Evolutionary conservation across 495 filamentous ascomycete species (phyloP).

Genomic region (Hyaloscypha bicolor): DNA sequence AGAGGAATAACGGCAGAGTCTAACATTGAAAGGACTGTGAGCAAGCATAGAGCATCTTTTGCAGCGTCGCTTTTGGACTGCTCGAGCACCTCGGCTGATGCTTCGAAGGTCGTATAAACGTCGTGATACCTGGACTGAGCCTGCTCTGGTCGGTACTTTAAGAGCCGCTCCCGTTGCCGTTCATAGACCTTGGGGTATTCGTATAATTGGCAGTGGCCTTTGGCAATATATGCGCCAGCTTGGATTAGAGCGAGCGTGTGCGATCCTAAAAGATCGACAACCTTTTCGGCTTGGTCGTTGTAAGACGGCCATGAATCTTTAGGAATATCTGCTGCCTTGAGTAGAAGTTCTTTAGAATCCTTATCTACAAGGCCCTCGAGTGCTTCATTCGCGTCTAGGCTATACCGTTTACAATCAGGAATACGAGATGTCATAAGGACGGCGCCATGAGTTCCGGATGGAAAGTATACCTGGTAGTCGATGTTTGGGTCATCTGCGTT

Average conservation of each 20-base stretch:
- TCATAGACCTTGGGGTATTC: slow-evolving; percentile 33
- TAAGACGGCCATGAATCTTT: slow-evolving; percentile 26
- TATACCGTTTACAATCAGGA: slow-evolving; percentile 33
- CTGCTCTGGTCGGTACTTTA: slow-evolving; percentile 16
- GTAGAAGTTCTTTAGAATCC: slow-evolving; percentile 39
- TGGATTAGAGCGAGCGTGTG: slow-evolving; percentile 41
- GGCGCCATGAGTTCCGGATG: slow-evolving; percentile 34
- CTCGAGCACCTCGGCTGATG: slow-evolving; percentile 24
- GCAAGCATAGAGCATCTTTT: slow-evolving; percentile 40
- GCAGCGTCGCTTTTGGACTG: slow-evolving; percentile 27
- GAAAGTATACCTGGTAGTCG: slow-evolving; percentile 37
- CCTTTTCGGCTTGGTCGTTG: slow-evolving; percentile 27
- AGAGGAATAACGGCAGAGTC: slow-evolving; percentile 36
- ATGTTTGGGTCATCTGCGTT: slow-evolving; percentile 43
- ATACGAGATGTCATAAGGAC: slow-evolving; percentile 45
- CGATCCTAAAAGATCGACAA: slow-evolving; percentile 36
- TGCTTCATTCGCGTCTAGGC: slow-evolving; percentile 35
- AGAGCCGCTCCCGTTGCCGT: slow-evolving; percentile 10
- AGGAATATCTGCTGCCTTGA: slow-evolving; percentile 37
- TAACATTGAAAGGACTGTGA: slow-evolving; percentile 43
- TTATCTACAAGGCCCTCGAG: slow-evolving; percentile 37
- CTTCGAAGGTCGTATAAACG: slow-evolving; percentile 28
- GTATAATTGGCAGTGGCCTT: slow-evolving; percentile 23
- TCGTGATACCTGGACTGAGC: slow-evolving; percentile 22
- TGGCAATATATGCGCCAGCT: slow-evolving; percentile 36